Base-by-base conservation (phyloP, 163 green algal species). In the Scenedesmus sp. region DNA sequence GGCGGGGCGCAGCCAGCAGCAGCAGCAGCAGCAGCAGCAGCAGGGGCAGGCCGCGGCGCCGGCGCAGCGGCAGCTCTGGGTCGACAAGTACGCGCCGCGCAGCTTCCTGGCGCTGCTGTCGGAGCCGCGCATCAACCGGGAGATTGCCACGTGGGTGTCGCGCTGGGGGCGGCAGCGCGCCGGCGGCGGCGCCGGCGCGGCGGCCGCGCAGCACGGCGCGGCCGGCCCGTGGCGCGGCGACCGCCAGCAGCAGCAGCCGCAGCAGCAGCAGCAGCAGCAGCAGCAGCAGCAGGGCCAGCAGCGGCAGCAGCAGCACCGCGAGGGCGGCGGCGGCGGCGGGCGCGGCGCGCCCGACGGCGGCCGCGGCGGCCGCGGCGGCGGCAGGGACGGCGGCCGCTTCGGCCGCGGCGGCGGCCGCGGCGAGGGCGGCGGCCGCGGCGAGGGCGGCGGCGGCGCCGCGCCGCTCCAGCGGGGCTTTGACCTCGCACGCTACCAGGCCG, bases 51-150 rank as follows among this genome's bases (percentile, higher is more conserved):
- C 26, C 15, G 22, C 33, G 15, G 2, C 31, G 6, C 18, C 66
- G 22, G 50, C 36, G 18, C 53, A 29, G 29, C 42, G 29, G 48
- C 74, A 73, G 60, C 86, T 97, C 51, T 98, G 94, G 95, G 93
- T 97, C 22, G 86, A 96, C 81, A 94, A 94, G 83, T 95, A 98
- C 81, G 77, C 88, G 0, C 95, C 95, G 3, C 50, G 66, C 2
- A 62, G 58, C n/a, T 98, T 96, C 84, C 85, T 90, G 34, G 89
- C 96, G 60, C 83, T 98, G 54, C 87, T 98, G 18, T 93, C 83
- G 39, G 91, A 96, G 63, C 94, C 97, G 78, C 65, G 83, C 6
- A 90, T 89, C 77, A 98, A 98, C 86, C 86, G 92, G 26, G 89
- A 91, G 48, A 84, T 94, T 48, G 63, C 94, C 24, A 89, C 92